Evolutionary conservation across 2,329 filamentous ascomycete genomes (phyloP), one percentile per base, ranked within the genome.

Genomic region (Dryadomyces sulphureus): DNA sequence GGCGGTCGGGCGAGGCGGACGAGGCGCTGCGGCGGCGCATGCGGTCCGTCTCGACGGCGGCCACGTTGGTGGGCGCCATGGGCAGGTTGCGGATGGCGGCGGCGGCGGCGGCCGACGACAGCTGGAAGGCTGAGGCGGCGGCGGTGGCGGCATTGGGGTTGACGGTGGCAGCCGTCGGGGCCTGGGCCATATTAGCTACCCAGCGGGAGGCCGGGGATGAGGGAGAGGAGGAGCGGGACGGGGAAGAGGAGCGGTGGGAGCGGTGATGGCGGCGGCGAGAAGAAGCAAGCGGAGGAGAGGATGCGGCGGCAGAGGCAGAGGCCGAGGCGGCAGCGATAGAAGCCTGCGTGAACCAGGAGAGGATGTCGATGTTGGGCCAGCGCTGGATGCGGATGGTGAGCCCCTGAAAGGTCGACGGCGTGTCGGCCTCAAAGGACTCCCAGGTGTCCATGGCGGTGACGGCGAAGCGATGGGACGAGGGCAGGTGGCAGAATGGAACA

Each of bases 21-120:
- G 88, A 94, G 44, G 72, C 72, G 61, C 73, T 79, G 50, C 88
- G 78, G 55, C 86, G 77, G 49, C 77, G 62, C 58, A 83, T 89
- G 58, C 89, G 83, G 67, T 90, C 94, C 6, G 90, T 94, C 62
- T 94, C 83, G 39, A 93, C 77, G 57, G 87, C 78, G 60, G 78
- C 81, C 47, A 94, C 81, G 54, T 80, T 79, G 44, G 81, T 90
- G 20, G 87, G 88, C 2, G 84, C 80, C 44, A 79, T 79, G 9
- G 86, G 81, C 54, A 84, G 77, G 40, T 82, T 84, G 58, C 82
- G 80, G 48, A 96, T 72, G 41, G 89, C 89, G 24, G 88, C 80
- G 16, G 87, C 88, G 7, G 90, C 89, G 12, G 90, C 90, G 7
- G 89, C 85, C 32, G 84, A 81, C 36, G 89, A 93, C 38, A 94